Evolutionary conservation across 495 filamentous ascomycete genomes (phyloP).

Genomic region (Lasiosphaeria ovina): DNA sequence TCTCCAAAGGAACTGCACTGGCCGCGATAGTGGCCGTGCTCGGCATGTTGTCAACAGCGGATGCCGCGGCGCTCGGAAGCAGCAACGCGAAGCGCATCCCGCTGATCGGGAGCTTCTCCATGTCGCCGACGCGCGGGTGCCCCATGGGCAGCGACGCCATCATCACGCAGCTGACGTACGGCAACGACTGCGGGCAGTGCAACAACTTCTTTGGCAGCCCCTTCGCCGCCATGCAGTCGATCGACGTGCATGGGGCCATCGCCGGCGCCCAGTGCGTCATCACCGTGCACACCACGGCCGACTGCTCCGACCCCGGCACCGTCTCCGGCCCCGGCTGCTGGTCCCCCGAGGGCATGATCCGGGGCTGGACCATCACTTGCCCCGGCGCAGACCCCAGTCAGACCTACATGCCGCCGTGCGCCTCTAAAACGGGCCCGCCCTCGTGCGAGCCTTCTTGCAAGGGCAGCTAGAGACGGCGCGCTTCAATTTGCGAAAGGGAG

Average conservation of each 20-base stretch:
- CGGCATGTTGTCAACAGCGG: background rate
- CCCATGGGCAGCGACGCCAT: background rate
- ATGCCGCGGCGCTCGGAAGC: background rate
- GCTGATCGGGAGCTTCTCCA: background rate
- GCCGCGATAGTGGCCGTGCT: background rate
- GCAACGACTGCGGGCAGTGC: constrained; percentile 1
- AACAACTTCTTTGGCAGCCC: background rate
- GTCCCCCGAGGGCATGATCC: background rate
- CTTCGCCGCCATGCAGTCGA: background rate
- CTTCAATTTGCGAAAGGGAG: too few species aligned
- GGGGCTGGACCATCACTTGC: background rate
- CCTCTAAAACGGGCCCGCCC: background rate
- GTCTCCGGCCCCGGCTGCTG: background rate
- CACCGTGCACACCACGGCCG: background rate
- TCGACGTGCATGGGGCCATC: background rate
- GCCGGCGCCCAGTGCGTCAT: background rate
- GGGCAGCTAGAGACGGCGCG: background rate
- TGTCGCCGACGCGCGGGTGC: background rate
- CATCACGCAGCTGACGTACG: background rate
- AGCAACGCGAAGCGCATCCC: background rate
- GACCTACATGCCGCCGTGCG: background rate
- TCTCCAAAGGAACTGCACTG: background rate
- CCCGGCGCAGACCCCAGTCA: background rate
- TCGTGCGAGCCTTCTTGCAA: background rate
- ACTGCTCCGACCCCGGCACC: background rate